Evolutionary conservation across 441 rosid genomes (phyloP).

Genomic region (Arabidopsis hybrid): DNA sequence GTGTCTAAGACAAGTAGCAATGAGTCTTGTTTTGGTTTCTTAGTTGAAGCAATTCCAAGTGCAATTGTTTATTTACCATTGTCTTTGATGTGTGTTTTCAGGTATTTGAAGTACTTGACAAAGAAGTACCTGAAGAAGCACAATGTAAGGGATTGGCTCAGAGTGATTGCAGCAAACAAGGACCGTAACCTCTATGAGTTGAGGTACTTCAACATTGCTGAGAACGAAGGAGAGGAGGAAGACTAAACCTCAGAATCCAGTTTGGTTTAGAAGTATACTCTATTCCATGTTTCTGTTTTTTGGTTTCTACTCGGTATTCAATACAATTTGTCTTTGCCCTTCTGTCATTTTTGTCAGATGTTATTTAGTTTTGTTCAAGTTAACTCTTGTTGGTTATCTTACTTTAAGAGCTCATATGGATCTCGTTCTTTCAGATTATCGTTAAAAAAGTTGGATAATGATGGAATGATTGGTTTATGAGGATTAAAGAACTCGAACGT

Average conservation of each 20-base stretch:
- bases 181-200: slow-evolving; percentile 66
- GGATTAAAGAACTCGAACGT: no score
- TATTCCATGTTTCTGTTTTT: slow-evolving; percentile 15
- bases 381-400: slow-evolving; percentile 21
- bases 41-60: not conserved
- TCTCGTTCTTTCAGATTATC: slow-evolving; percentile 9
- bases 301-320: slow-evolving; percentile 16
- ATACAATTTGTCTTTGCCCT: slow-evolving; percentile 21
- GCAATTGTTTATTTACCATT: not conserved
- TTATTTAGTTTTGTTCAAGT: slow-evolving; percentile 32
- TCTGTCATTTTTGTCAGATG: slow-evolving; percentile 5
- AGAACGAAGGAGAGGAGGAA: slow-evolving; percentile 87
- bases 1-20: not conserved
- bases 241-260: slow-evolving; percentile 42
- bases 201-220: slow-evolving; percentile 89
- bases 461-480: not conserved
- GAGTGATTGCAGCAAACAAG: slow-evolving; percentile 76
- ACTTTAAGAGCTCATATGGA: slow-evolving; percentile 9
- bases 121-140: slow-evolving; percentile 81
- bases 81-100: not conserved
- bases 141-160: slow-evolving; percentile 78
- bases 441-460: not conserved
- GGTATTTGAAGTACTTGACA: slow-evolving; percentile 73
- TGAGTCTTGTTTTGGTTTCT: not conserved
- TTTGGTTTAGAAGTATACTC: slow-evolving; percentile 22